Evolutionary conservation across 2,329 filamentous ascomycete genomes (phyloP), one percentile per base, ranked within the genome.

Genomic region (Fusarium sp.): DNA sequence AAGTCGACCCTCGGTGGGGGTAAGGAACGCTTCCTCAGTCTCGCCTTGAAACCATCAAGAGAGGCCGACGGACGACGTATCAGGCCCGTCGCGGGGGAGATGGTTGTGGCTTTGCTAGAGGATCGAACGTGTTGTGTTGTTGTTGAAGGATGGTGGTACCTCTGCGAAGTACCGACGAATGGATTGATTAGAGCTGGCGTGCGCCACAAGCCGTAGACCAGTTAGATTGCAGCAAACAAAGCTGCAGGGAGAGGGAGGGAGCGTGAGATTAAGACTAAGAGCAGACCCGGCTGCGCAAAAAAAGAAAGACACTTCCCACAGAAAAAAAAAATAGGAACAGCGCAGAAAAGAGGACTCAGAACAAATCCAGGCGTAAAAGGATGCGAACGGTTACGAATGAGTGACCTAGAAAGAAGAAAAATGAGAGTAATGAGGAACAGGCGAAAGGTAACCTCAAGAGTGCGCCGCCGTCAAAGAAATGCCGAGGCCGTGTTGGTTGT

Each of bases 21-120:
- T 53, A 64, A 65, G 73, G 50, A 62, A 41, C 65, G 63, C 62
- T 70, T 75, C 73, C 73, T 76, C 68, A 76, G 53, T 60, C 57
- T 57, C 53, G 66, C 51, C 62, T 75, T 63, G 72, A 63, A 76
- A 75, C 72, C 73, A 75, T 75, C 73, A 75, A 75, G 73, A 73
- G 60, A 56, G 56, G 57, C 62, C 51, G 68, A 60, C 70, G 68
- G 65, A 76, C 66, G 73, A 63, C 73, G 71, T 71, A 56, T 47
- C 63, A 67, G 60, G 69, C 73, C 73, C 73, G 73, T 75, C 73
- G 72, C 72, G 65, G 71, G 66, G 66, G 43, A 54, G 48, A 58
- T 54, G 44, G 46, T 48, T 61, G 61, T 60, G 62, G 41, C 60
- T 44, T 66, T 61, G 60, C 50, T 65, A 66, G 54, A 51, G 31